Conservation (phyloP, 2,329 filamentous ascomycete genomes). For the Phialophora macrospora region DNA sequence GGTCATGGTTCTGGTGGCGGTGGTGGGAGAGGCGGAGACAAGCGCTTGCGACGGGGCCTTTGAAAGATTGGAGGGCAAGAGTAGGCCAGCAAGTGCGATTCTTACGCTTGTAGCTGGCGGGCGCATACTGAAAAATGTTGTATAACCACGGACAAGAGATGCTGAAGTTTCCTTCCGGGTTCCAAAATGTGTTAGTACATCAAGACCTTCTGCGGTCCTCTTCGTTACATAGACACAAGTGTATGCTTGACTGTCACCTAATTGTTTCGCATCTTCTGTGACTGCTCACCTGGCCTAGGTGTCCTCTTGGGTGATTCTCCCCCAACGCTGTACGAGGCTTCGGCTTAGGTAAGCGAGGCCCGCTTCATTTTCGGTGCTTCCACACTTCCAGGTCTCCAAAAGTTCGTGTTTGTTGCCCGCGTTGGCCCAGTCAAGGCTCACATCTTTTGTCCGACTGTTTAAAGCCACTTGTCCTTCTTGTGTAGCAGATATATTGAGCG, state of each 20-base stretch:
- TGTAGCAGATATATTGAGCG: neutral
- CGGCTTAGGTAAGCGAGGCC: neutral
- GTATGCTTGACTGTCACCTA: neutral
- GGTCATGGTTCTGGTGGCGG: slow-evolving; percentile 35
- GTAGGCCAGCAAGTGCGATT: neutral
- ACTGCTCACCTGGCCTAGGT: too few species aligned
- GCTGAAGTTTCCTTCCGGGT: slow-evolving; percentile 10
- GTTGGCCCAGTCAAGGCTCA: slow-evolving; percentile 2
- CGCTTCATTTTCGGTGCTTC: neutral
- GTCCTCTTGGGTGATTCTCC: too few species aligned
- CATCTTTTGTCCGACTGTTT: slow-evolving; percentile 12
- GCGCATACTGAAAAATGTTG: slow-evolving; percentile 3
- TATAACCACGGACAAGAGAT: slow-evolving; percentile 14
- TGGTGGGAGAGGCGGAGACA: slow-evolving; percentile 46
- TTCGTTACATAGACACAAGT: neutral
- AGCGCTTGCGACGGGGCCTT: slow-evolving; percentile 48
- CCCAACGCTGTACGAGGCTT: too few species aligned
- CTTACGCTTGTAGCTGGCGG: neutral
- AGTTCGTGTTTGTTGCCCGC: slow-evolving; percentile 3
- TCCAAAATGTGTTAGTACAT: slow-evolving; percentile 18
- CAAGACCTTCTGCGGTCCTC: neutral
- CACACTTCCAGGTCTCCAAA: slow-evolving; percentile 6
- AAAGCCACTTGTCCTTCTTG: slow-evolving; percentile 19
- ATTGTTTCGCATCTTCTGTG: too few species aligned
- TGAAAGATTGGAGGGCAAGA: slow-evolving; percentile 33